These are phyloP conservation scores for Aspergillus cejpii DNA, from an alignment of 2,329 filamentous ascomycete species.

Conservation along the genomic window DNA sequence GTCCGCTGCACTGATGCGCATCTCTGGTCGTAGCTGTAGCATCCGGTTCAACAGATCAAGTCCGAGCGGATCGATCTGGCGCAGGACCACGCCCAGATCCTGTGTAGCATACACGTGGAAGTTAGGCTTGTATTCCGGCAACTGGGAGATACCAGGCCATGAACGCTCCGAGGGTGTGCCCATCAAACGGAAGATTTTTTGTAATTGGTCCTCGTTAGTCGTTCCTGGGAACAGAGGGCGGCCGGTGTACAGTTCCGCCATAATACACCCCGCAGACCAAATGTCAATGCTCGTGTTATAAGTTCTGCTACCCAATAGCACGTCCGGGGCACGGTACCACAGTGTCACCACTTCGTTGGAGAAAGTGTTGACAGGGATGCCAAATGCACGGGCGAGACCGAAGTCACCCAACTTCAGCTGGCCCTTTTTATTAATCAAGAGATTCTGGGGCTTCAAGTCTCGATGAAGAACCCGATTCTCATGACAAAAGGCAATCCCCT, in stretches of 20 bases:
- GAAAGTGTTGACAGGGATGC: constrained; percentile 96
- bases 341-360: constrained; percentile 96
- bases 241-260: constrained; percentile 99
- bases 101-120: constrained; percentile 94
- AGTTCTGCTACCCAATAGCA: constrained; percentile 84
- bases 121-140: constrained; percentile 94
- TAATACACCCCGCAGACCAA: constrained; percentile 98
- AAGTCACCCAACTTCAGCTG: constrained; percentile 92
- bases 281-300: constrained; percentile 99
- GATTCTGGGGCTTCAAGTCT: constrained; percentile 91
- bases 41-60: constrained; percentile 83
- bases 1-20: constrained; percentile 79
- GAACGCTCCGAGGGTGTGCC: constrained; percentile 91
- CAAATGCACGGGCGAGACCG: constrained; percentile 86
- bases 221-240: constrained; percentile 93
- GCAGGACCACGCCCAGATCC: constrained; percentile 77
- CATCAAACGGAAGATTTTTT: constrained; percentile 98
- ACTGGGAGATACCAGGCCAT: constrained; percentile 90
- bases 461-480: constrained; percentile 93
- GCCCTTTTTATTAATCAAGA: constrained; percentile 88
- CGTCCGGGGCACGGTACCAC: constrained; percentile 96
- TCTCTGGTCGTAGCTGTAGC: constrained; percentile 86
- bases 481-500: constrained; percentile 96
- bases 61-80: constrained; percentile 79
- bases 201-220: constrained; percentile 94